A percentile compares a stretch with the other conserved stretches of the same genome.
Evolutionary conservation across 495 filamentous ascomycete species (phyloP).

Genomic region (Daldinia childiae): DNA sequence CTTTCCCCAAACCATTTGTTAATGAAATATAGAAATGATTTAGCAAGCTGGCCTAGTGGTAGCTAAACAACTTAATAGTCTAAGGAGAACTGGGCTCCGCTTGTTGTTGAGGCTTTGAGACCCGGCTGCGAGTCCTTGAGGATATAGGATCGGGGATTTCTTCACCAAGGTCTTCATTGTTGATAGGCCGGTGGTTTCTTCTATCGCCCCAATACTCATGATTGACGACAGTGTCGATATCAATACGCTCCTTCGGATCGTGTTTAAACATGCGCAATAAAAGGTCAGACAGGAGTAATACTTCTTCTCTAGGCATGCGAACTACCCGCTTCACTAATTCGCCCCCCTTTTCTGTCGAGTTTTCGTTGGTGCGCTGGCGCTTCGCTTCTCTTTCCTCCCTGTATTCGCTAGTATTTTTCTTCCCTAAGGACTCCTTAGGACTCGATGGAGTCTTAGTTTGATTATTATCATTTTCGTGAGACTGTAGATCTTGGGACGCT

Average conservation of each 20-base stretch:
- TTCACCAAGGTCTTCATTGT: not conserved
- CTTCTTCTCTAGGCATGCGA: conserved; percentile 26
- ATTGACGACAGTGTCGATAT: conserved; percentile 17
- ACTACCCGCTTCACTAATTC: conserved; percentile 13
- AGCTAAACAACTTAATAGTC: not conserved
- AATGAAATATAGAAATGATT: not conserved
- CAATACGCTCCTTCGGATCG: conserved; percentile 35
- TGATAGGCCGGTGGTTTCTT: conserved; percentile 3
- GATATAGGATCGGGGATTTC: conserved; percentile 23
- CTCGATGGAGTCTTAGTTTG: not conserved
- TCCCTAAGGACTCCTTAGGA: not conserved
- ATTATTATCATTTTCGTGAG: not conserved
- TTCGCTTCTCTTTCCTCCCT: not conserved
- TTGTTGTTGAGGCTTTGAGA: not conserved
- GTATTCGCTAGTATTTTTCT: conserved; percentile 11
- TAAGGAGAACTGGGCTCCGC: not conserved
- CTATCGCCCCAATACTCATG: conserved; percentile 30
- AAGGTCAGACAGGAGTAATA: conserved; percentile 36
- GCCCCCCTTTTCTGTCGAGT: not conserved
- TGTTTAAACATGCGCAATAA: conserved; percentile 35
- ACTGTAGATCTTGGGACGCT: not conserved
- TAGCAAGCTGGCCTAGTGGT: not conserved
- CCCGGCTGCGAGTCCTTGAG: conserved; percentile 21
- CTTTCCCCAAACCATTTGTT: not conserved
- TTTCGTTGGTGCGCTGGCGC: conserved; percentile 1